These are phyloP conservation scores for Sarocladium kiliense DNA, from an alignment of 2,329 filamentous ascomycete species.

Conservation along the genomic window DNA sequence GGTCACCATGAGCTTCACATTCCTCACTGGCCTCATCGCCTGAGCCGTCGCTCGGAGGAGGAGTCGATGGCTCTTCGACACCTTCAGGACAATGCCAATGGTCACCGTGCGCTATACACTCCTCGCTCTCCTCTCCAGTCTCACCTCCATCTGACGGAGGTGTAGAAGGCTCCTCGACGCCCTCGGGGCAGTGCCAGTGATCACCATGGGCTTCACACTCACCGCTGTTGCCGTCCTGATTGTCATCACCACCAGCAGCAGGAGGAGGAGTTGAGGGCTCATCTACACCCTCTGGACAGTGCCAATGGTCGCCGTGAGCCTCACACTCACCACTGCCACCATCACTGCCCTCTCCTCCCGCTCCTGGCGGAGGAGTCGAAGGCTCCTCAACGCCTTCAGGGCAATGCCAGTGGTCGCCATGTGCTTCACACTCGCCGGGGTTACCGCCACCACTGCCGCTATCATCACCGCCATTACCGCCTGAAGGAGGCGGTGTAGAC, in stretches of 20 bases:
- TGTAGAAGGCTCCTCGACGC: constrained; percentile 3
- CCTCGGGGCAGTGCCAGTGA: constrained; percentile 11
- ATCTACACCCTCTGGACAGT: constrained; percentile 15
- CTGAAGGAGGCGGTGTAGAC: background rate
- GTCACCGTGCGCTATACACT: constrained; percentile 10
- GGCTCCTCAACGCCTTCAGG: constrained; percentile 9
- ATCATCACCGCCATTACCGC: no score
- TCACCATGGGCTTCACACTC: constrained; percentile 9
- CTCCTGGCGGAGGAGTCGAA: background rate
- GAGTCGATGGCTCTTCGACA: constrained; percentile 5
- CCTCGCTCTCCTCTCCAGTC: no score
- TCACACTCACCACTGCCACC: constrained; percentile 10
- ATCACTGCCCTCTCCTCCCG: background rate
- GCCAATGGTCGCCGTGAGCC: constrained; percentile 13
- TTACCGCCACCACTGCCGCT: no score
- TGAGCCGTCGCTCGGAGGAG: background rate
- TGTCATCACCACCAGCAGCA: no score
- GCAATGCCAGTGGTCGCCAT: constrained; percentile 11
- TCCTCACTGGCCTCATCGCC: background rate
- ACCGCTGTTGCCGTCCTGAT: no score
- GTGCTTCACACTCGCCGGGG: constrained; percentile 10
- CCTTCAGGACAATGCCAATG: constrained; percentile 11
- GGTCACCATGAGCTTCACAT: constrained; percentile 12
- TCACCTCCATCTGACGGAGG: no score
- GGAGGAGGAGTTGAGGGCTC: constrained; percentile 10